Conservation (phyloP, 805 yeast genomes). For the Hanseniaspora osmophila region DNA sequence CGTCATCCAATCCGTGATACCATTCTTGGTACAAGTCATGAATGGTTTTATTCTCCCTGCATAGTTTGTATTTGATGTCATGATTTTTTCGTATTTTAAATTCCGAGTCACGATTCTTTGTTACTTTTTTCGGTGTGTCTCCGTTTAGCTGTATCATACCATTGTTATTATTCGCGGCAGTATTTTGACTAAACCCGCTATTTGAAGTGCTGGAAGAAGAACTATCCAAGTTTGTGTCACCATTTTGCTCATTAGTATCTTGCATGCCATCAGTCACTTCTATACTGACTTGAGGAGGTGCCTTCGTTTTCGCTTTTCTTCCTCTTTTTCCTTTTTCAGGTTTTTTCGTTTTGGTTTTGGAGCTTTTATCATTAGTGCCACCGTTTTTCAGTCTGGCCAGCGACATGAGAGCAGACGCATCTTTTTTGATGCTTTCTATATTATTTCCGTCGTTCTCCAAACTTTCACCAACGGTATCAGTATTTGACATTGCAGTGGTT, state of each 20-base stretch:
- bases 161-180: neutral
- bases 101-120: neutral
- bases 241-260: neutral
- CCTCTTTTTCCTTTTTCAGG: neutral
- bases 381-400: neutral
- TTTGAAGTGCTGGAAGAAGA: too few species aligned
- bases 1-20: constrained; percentile 19
- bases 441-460: neutral
- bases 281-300: neutral
- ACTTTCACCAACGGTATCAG: neutral
- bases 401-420: neutral
- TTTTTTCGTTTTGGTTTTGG: neutral
- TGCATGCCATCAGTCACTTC: constrained; percentile 1
- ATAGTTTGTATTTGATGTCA: constrained; percentile 22
- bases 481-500: neutral
- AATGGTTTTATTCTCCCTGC: constrained; percentile 24
- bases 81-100: constrained; percentile 13
- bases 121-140: neutral
- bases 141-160: neutral
- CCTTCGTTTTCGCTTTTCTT: neutral
- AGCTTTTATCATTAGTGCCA: neutral
- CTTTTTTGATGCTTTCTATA: neutral
- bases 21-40: constrained; percentile 26
- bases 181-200: too few species aligned
- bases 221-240: neutral